A percentile compares a stretch with the other conserved stretches of the same genome.
These are phyloP conservation scores for Dacryopinax spathularia DNA, from an alignment of 768 basidiomycete species.

Conservation along the genomic window DNA sequence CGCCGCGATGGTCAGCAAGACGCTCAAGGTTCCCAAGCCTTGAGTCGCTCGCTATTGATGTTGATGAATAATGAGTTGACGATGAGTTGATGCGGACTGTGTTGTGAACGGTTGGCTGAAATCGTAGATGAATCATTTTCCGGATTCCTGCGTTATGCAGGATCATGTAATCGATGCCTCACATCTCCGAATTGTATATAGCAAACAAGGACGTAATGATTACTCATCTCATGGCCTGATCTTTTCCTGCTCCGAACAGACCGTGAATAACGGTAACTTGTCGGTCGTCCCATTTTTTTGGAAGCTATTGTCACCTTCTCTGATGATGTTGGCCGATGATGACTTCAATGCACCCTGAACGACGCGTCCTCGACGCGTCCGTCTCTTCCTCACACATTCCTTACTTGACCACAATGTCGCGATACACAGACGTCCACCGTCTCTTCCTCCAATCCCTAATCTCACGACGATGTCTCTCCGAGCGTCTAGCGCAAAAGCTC, in stretches of 20 bases:
- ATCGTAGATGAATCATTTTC: not conserved
- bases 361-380: not conserved
- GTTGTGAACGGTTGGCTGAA: not conserved
- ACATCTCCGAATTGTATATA: not conserved
- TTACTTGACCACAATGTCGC: conserved; percentile 26
- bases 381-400: not conserved
- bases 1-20: conserved; percentile 96
- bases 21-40: conserved; percentile 69
- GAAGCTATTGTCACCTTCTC: too few relatives aligned
- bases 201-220: not conserved
- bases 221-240: not conserved
- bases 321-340: too few relatives aligned
- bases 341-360: conserved; percentile 1
- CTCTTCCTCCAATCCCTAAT: conserved; percentile 69
- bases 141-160: not conserved
- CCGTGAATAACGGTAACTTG: not conserved
- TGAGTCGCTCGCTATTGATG: conserved; percentile 25
- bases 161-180: conserved; percentile 1
- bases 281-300: not conserved
- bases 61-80: not conserved
- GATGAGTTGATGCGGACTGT: not conserved
- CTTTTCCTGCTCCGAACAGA: not conserved
- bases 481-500: conserved; percentile 45
- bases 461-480: conserved; percentile 54
- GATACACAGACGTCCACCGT: conserved; percentile 16